Conservation (phyloP, 2,329 filamentous ascomycete genomes). For the Apiospora kogelbergensis region DNA sequence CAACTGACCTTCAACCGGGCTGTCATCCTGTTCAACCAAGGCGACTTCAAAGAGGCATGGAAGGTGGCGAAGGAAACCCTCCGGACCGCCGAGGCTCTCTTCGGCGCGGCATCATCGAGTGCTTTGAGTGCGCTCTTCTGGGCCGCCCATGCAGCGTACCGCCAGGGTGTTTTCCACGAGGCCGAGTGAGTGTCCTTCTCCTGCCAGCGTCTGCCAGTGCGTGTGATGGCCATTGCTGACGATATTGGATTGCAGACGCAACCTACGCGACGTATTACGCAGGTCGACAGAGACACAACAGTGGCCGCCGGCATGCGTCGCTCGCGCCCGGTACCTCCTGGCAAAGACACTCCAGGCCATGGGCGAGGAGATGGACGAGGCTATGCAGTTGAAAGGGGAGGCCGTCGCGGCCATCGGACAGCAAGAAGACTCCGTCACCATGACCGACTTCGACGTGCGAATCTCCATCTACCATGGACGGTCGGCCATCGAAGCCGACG, state of each 20-base stretch:
- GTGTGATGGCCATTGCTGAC: background rate
- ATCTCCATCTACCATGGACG: constrained; percentile 2
- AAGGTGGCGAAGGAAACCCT: background rate
- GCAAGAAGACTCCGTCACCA: background rate
- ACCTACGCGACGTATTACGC: background rate
- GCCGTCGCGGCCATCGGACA: background rate
- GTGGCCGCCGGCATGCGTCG: background rate
- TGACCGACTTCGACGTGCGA: background rate
- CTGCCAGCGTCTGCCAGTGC: too few species aligned
- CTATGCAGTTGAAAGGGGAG: background rate
- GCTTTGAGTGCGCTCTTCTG: background rate
- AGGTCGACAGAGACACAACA: background rate
- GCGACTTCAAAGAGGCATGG: background rate
- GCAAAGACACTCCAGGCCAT: background rate
- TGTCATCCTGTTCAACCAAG: background rate
- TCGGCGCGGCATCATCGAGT: background rate
- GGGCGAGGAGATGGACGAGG: background rate
- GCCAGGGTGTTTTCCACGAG: background rate
- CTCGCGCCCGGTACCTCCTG: background rate
- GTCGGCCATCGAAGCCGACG: background rate
- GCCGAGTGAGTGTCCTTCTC: background rate
- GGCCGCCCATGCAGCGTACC: background rate
- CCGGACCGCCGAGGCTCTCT: background rate
- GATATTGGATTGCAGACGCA: background rate
- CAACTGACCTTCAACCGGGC: background rate